These are phyloP conservation scores for Pugionium cornutum DNA, from an alignment of 345 rosid genomes.

Conservation along the genomic window DNA sequence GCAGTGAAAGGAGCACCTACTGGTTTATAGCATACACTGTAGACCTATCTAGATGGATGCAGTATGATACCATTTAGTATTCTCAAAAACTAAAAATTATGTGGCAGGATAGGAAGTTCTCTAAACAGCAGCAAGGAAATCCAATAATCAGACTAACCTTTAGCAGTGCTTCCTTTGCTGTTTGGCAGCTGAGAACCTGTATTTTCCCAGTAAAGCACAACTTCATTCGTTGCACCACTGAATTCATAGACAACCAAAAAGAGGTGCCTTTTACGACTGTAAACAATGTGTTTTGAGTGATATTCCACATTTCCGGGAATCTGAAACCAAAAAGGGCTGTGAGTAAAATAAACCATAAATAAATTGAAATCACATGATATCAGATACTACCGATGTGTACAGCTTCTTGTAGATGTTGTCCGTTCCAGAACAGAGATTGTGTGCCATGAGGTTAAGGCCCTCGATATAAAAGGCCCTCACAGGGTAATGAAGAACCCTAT, in stretches of 20 bases:
- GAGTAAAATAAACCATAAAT: slow-evolving; percentile 7
- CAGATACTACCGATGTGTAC: slow-evolving; percentile 66
- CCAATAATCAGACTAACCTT: slow-evolving; percentile 54
- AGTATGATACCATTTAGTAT: slow-evolving; percentile 8
- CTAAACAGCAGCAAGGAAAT: slow-evolving; percentile 18
- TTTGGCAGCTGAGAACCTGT: slow-evolving; percentile 59
- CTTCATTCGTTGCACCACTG: slow-evolving; percentile 78
- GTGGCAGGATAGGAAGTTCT: slow-evolving; percentile 8
- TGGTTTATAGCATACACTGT: slow-evolving; percentile 25
- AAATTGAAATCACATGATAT: slow-evolving; percentile 15
- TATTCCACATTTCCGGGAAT: slow-evolving; percentile 80
- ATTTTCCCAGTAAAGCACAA: slow-evolving; percentile 93
- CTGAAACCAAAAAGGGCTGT: slow-evolving; percentile 48
- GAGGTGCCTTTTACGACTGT: slow-evolving; percentile 70
- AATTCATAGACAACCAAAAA: slow-evolving; percentile 88
- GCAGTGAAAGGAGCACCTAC: slow-evolving; percentile 24
- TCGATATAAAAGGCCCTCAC: slow-evolving; percentile 87
- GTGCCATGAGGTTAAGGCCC: slow-evolving; percentile 81
- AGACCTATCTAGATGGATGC: slow-evolving; percentile 8
- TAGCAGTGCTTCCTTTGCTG: slow-evolving; percentile 76
- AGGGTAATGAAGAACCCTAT: slow-evolving; percentile 95
- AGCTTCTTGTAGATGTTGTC: slow-evolving; percentile 84
- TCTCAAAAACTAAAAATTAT: slow-evolving; percentile 7
- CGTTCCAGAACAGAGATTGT: slow-evolving; percentile 81
- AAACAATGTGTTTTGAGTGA: slow-evolving; percentile 68